Conservation (phyloP, 305 asterid species). For the Fraxinus floribunda region DNA sequence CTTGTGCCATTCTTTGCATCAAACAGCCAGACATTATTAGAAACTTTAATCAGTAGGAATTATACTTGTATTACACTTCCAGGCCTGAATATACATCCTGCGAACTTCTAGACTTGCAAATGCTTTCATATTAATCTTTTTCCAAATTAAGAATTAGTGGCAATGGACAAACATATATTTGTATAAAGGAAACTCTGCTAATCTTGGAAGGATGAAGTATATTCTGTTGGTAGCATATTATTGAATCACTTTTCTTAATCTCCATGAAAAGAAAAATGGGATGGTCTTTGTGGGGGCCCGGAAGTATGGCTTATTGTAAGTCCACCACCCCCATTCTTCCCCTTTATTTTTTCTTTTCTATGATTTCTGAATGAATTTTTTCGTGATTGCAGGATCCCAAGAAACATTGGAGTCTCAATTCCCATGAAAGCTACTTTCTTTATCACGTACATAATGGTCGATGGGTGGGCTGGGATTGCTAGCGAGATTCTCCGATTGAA, state of each 20-base stretch:
- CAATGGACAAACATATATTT: neutral
- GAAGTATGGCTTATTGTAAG: neutral
- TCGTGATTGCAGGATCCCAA: conserved; percentile 70
- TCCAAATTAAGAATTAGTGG: neutral
- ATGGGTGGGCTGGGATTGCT: conserved; percentile 97
- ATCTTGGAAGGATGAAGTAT: neutral
- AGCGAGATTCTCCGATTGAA: conserved; percentile 81
- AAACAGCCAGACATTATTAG: neutral
- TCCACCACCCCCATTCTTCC: neutral
- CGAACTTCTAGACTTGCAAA: neutral
- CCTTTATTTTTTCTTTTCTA: neutral
- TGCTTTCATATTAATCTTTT: neutral
- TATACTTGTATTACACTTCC: neutral
- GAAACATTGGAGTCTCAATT: conserved; percentile 89
- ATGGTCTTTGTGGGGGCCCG: neutral
- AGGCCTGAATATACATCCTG: neutral
- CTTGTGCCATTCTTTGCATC: neutral
- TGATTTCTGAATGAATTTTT: conserved; percentile 17
- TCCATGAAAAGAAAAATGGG: neutral
- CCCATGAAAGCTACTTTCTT: conserved; percentile 85
- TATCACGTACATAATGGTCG: conserved; percentile 47
- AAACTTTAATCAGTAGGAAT: neutral
- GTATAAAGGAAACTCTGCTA: neutral
- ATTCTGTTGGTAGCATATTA: neutral
- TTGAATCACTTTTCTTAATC: neutral